Base-by-base conservation (phyloP, 345 rosid genomes). In the Eucalyptus polybractea region DNA sequence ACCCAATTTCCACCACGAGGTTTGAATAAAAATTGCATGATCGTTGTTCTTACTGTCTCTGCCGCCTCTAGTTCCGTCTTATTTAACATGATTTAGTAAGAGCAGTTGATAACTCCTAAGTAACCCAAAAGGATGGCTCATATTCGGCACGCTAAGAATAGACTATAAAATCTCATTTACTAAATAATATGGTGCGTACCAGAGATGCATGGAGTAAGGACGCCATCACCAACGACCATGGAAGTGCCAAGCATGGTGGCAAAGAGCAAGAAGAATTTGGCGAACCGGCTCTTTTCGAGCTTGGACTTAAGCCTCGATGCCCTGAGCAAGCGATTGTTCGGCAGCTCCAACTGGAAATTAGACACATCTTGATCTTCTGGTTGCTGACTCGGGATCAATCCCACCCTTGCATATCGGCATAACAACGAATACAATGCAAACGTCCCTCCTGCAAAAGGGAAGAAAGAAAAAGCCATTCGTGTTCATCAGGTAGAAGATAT, bases 151-250 rank as follows among this genome's bases (percentile, higher is more conserved):
- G 76, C 4, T 37, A 76, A 21, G 27, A 76, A 37, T 37, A 10
- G 27, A 21, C 27, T 72, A 72, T 72, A 69, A 72, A 72, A 72
- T 17, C 4, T 17, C 7, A 72, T 37, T 72, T 19, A 33, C 45
- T 19, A 37, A 76, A 19, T 76, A 21, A 40, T 10, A 22, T 4
- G 27, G 45, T 40, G 21, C 11, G 5, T 80, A 94, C 95, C 95
- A 31, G 95, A 95, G 47, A 95, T 94, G 90, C 93, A 92, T 1
- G 97, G 95, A 29, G 95, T 93, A 53, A 95, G 95, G 90, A 95
- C 87, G 10, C 97, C 95, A 24, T 95, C 97, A 24, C 96, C 97
- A 44, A 95, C 89, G 91, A 95, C 94, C 96, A 95, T 94, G 90
- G 96, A 94, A 44, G 94, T 93, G 5, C 93, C 94, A 15, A 93